Evolutionary conservation across 106 monocot species (phyloP), one percentile per base, ranked within the genome.

Genomic region (Platanthera zijinensis): DNA sequence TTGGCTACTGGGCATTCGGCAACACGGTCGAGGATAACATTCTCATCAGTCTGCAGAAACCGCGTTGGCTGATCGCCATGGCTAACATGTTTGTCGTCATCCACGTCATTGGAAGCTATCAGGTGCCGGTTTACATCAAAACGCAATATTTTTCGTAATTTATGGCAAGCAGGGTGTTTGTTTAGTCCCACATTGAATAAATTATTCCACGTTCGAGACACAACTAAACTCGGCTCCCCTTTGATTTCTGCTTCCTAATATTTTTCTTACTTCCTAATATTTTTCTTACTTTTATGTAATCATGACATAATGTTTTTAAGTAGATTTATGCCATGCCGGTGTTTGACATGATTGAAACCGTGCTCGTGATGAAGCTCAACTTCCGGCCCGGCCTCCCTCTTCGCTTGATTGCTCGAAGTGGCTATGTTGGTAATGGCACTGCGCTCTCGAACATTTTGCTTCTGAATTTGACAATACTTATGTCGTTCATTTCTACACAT

Each of bases 241-340:
- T 39, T 2, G 1, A 3, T 25, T 25, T 25, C 25, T 25, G 25
- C 25, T 25, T 25, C 25, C 25, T 25, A 25, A 25, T 25, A 25
- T 25, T n/a, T n/a, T n/a, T n/a, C n/a, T n/a, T n/a, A n/a, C n/a
- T n/a, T n/a, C n/a, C n/a, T n/a, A n/a, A n/a, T n/a, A n/a, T n/a
- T 25, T 25, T 25, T 25, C 25, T 25, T 25, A 25, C 25, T 25
- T 25, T 25, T 25, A 25, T 25, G 25, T 25, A 25, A 25, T 25
- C 62, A 39, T 68, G 5, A 28, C 6, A 32, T 45, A 39, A 12
- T 69, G 4, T 69, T 69, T 1, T 50, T 10, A 19, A 51, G 52
- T 69, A 84, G 84, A 73, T 84, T 14, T 84, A 79, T 63, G 84
- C 87, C 19, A 84, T 87, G 84, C 82, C 83, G 0, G 86, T 83